phyloP scores from a whole-genome alignment of 106 monocot species.

The Phalaenopsis equestris region DNA sequence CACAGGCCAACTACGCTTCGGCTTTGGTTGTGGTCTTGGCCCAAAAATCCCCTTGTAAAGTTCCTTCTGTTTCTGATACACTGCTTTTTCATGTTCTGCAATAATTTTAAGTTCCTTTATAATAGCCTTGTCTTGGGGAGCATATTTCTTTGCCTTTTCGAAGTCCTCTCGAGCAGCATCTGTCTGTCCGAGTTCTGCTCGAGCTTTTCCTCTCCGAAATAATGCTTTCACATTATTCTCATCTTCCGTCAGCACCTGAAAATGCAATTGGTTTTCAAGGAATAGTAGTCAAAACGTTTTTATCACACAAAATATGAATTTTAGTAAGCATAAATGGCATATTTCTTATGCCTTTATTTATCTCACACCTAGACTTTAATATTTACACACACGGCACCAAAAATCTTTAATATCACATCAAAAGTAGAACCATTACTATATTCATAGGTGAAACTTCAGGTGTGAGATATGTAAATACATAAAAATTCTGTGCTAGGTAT shows the following conservation, averaged over 20 bases:
- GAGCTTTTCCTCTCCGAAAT: conserved; percentile 89
- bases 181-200: conserved; percentile 79
- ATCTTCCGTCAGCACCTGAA: conserved; percentile 76
- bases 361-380: too few species aligned
- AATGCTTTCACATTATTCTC: conserved; percentile 86
- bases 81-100: conserved; percentile 74
- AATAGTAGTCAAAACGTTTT: too few species aligned
- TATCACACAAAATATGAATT: too few species aligned
- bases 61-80: conserved; percentile 95
- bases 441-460: too few species aligned
- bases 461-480: too few species aligned
- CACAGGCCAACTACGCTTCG: conserved; percentile 25
- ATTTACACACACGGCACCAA: too few species aligned
- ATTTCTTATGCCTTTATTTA: too few species aligned
- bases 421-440: too few species aligned
- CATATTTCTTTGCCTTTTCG: conserved; percentile 54
- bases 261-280: neutral
- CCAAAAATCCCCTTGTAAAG: conserved; percentile 95
- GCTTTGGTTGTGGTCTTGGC: conserved; percentile 61
- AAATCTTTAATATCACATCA: too few species aligned
- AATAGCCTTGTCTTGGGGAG: conserved; percentile 71
- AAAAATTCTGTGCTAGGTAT: too few species aligned
- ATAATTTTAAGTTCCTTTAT: conserved; percentile 51
- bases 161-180: conserved; percentile 87
- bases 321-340: too few species aligned